Base-by-base conservation (phyloP, 495 filamentous ascomycete genomes). In the Neurospora sp. region DNA sequence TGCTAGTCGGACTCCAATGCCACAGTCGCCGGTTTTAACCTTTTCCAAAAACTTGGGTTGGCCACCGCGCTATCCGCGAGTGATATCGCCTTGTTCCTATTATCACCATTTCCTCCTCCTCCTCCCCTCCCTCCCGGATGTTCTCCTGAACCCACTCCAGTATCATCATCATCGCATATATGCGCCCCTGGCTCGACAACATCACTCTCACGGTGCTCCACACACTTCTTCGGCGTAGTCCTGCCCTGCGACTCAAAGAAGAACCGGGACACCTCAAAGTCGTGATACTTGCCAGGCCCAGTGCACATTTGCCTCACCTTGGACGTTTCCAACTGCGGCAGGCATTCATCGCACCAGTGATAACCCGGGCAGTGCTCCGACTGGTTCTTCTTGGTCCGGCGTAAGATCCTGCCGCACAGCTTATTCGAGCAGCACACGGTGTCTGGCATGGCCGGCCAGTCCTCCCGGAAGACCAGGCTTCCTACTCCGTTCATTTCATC, bases 401-500 rank as follows among this genome's bases (percentile, higher is more conserved):
- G 76, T 59, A 83, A 72, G 73, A 83, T 83, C 31, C 73, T 70
- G 23, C 77, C 62, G 75, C 81, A 83, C 5, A 83, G 70, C 72
- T 82, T 82, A 76, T 83, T 83, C 41, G 81, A 81, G 73, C 81
- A 83, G 75, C 79, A 82, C 10, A 79, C 75, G 12, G 77, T n/a
- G 8, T 35, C 73, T 70, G n/a, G 23, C 37, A 38, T 14, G 72
- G 18, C 35, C 44, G 72, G 76, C 81, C 79, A 82, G 9, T 35
- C 10, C 72, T 78, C 70, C 11, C 79, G 12, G 74, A 81, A 81
- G 31, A 70, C 39, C 41, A 71, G 77, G 8, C 59, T 75, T 1
- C 76, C 78, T 0, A 74, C 69, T 14, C 59, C 71, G 71, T 79
- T 69, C 77, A 79, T 82, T 8, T 38, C 27, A 0, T 18, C 6